A percentile compares a stretch with the other conserved stretches of the same genome.
Evolutionary conservation across 2,329 filamentous ascomycete species (phyloP).

Genomic region (Colletotrichum australisinense): DNA sequence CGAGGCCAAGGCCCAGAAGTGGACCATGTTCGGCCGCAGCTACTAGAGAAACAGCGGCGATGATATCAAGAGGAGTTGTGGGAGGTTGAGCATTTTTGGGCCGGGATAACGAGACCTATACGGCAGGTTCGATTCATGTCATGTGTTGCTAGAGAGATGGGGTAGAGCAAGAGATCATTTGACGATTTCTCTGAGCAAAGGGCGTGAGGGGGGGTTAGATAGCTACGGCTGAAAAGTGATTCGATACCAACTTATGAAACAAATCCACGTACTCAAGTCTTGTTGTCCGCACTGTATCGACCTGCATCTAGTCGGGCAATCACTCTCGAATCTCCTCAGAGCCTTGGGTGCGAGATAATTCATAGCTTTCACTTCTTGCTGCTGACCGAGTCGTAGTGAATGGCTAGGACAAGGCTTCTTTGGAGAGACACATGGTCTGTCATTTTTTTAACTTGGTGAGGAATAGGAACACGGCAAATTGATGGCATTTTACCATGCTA

Average conservation of each 20-base stretch:
- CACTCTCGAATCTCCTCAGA: too few species aligned
- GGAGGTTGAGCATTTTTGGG: constrained; percentile 29
- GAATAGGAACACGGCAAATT: too few species aligned
- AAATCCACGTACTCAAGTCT: background rate
- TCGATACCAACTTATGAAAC: constrained; percentile 31
- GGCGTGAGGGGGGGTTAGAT: constrained; percentile 1
- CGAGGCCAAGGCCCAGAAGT: constrained; percentile 79
- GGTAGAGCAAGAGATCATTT: constrained; percentile 7
- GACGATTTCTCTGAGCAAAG: background rate
- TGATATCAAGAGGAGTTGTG: constrained; percentile 30
- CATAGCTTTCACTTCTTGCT: too few species aligned
- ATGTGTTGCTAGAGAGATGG: constrained; percentile 19
- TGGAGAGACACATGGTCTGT: too few species aligned
- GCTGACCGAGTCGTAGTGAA: too few species aligned
- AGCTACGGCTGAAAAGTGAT: constrained; percentile 28
- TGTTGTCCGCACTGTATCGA: background rate
- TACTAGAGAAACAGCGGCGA: constrained; percentile 54
- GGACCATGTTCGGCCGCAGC: constrained; percentile 91
- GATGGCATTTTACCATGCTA: too few species aligned
- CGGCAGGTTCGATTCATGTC: constrained; percentile 26
- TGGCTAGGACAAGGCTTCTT: too few species aligned
- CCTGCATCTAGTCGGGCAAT: background rate
- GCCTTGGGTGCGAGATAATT: too few species aligned
- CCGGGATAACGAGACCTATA: constrained; percentile 23
- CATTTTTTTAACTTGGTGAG: too few species aligned